Evolutionary conservation across 495 filamentous ascomycete genomes (phyloP).

Genomic region (Hypoxylon subgilvum): DNA sequence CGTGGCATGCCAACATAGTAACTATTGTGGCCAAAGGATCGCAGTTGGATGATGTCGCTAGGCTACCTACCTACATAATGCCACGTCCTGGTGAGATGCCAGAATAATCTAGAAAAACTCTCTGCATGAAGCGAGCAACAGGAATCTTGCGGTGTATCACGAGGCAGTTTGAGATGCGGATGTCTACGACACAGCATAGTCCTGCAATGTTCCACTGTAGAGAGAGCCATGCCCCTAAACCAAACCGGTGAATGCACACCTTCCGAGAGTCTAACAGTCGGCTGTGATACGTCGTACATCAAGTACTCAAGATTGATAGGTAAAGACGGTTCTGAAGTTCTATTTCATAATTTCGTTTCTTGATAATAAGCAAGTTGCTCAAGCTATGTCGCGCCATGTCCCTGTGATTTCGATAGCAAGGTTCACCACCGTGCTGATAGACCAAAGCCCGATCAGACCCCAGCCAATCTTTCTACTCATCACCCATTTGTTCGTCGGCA

Average conservation of each 20-base stretch:
- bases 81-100: too few species aligned
- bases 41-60: not conserved
- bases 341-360: slow-evolving; percentile 8
- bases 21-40: not conserved
- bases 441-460: slow-evolving; percentile 83
- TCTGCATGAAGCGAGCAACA: too few species aligned
- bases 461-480: slow-evolving; percentile 87
- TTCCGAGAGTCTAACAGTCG: not conserved
- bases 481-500: slow-evolving; percentile 87
- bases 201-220: too few species aligned
- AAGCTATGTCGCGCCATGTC: slow-evolving; percentile 50
- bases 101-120: too few species aligned
- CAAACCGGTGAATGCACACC: too few species aligned
- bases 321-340: not conserved
- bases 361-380: not conserved
- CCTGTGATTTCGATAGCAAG: slow-evolving; percentile 80
- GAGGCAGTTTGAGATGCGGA: too few species aligned
- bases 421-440: slow-evolving; percentile 80
- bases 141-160: too few species aligned
- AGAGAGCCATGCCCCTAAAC: too few species aligned
- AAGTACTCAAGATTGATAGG: not conserved
- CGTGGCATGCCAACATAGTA: not conserved
- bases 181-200: too few species aligned
- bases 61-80: not conserved
- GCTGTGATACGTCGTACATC: not conserved